A percentile compares a stretch with the other conserved stretches of the same genome.
These are phyloP conservation scores for Penicillium steckii DNA, from an alignment of 495 filamentous ascomycete genomes.

Conservation along the genomic window DNA sequence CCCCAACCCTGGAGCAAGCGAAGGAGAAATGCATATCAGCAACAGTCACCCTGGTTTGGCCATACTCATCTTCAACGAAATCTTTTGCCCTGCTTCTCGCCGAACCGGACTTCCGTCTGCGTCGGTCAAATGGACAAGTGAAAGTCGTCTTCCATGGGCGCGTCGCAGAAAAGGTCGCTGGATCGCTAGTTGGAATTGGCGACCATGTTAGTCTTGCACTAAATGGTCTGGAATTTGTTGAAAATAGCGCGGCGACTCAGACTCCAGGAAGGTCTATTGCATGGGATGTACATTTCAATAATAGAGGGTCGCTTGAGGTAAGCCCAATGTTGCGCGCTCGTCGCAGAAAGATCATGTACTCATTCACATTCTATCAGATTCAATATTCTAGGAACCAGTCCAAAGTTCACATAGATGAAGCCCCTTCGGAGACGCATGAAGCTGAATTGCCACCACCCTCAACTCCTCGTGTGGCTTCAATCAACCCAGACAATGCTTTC, in stretches of 20 bases:
- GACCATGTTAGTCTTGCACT: constrained; percentile 72
- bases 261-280: constrained; percentile 68
- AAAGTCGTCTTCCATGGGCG: constrained; percentile 72
- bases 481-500: constrained; percentile 2
- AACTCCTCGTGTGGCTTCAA: constrained; percentile 21
- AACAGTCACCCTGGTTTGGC: constrained; percentile 85
- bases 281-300: constrained; percentile 68
- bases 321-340: not conserved
- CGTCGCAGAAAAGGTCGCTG: constrained; percentile 67
- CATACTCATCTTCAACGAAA: constrained; percentile 73
- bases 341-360: not conserved
- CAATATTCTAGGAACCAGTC: constrained; percentile 29
- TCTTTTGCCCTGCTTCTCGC: constrained; percentile 75
- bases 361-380: constrained; percentile 28
- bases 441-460: constrained; percentile 20
- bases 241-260: constrained; percentile 41
- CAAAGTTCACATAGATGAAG: constrained; percentile 48
- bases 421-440: constrained; percentile 23
- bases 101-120: constrained; percentile 84
- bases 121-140: constrained; percentile 77
- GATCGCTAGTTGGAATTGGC: constrained; percentile 66
- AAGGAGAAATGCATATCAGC: constrained; percentile 52
- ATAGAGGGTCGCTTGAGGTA: constrained; percentile 62
- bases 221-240: constrained; percentile 59
- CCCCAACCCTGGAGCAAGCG: constrained; percentile 45